phyloP scores from a whole-genome alignment of 345 rosid genomes.

The Bretschneidera sinensis region DNA sequence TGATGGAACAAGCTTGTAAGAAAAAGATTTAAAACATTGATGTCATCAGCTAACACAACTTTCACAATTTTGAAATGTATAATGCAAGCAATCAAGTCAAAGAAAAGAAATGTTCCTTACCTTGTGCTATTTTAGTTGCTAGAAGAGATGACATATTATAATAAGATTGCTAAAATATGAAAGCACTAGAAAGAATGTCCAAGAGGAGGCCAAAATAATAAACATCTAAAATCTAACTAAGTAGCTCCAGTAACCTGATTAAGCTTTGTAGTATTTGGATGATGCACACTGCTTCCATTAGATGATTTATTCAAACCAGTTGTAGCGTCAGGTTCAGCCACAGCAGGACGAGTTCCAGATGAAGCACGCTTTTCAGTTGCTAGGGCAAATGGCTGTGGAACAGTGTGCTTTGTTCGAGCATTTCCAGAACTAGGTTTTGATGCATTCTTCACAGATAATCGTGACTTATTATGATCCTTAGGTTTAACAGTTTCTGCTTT shows the following conservation, averaged over 20 bases:
- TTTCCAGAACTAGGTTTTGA: conserved; percentile 38
- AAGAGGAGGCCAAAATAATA: background rate
- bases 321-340: conserved; percentile 26
- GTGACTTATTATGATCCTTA: conserved; percentile 28
- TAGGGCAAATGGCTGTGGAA: conserved; percentile 83
- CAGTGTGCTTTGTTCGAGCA: conserved; percentile 58
- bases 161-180: too few species aligned
- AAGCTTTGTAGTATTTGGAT: conserved; percentile 29
- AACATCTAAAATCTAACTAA: background rate
- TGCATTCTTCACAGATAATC: conserved; percentile 30
- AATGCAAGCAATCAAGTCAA: background rate
- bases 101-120: background rate
- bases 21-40: background rate
- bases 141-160: background rate
- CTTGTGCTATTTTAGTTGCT: too few species aligned
- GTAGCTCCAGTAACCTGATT: conserved; percentile 40
- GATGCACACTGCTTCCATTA: conserved; percentile 21
- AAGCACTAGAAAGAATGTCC: background rate
- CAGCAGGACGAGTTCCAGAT: conserved; percentile 46
- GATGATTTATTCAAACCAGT: conserved; percentile 26
- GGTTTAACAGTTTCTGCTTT: conserved; percentile 25
- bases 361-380: conserved; percentile 92
- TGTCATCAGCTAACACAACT: background rate
- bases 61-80: background rate
- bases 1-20: background rate